Evolutionary conservation across 805 yeast genomes (phyloP), one percentile per base, ranked within the genome.

Genomic region (Brettanomyces naardenensis): DNA sequence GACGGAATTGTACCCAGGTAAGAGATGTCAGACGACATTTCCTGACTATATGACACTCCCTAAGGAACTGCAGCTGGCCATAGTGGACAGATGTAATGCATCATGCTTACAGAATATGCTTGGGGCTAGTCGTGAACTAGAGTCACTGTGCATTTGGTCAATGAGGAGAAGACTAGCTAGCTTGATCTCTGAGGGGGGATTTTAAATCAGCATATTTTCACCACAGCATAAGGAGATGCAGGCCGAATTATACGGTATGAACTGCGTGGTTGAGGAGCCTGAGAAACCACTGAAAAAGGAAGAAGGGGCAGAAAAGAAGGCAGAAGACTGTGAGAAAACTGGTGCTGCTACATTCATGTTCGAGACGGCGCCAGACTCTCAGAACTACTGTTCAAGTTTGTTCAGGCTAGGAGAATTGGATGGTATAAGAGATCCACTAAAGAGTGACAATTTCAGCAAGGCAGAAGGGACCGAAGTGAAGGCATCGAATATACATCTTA

Each of bases 151-250:
- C 14, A 23, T 44, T n/a, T 41, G 42, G 22, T 27, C 40, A 7
- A 10, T 49, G 19, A 18, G 32, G 15, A 22, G 32, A 21, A 22
- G 37, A 28, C 11, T 36, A 37, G 13, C 28, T 34, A 13, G 26
- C 15, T 35, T 33, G 13, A 11, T 33, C 7, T 20, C 21, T 5
- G 27, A 39, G 13, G 25, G 40, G 9, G 38, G 36, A 19, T 22
- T 55, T 3, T 49, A 40, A 25, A 41, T 56, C 5, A 43, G 53
- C 15, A 28, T 56, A 4, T 56, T 41, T 33, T 54, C 59, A 1
- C 59, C 61, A 11, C 59, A 56, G 38, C 48, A 43, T 25, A 45
- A 42, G 5, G 45, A 43, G 14, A 42, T 36, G 21, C 35, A 43
- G 10, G 44, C 46, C 11, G 54, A 47, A 36, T 41, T 53, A 4